phyloP scores from a whole-genome alignment of 192 early-diverging fungal genomes.

The Mortierella claussenii region DNA sequence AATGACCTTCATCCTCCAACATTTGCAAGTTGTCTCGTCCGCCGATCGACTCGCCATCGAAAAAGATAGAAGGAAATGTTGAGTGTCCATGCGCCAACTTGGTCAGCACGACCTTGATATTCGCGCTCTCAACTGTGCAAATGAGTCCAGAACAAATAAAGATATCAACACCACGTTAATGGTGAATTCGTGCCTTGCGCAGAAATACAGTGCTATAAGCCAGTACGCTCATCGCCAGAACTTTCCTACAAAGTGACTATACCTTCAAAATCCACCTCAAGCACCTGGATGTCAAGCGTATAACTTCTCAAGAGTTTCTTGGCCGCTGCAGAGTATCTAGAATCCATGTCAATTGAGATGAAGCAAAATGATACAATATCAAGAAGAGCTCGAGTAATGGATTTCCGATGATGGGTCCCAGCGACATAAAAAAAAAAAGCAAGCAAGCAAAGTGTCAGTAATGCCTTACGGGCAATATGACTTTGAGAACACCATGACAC shows the following conservation, averaged over 20 bases:
- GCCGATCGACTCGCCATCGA: slow-evolving; percentile 39
- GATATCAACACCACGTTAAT: background rate
- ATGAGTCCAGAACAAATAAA: background rate
- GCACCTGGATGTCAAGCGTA: slow-evolving; percentile 27
- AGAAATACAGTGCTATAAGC: too few relatives aligned
- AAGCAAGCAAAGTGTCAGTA: too few relatives aligned
- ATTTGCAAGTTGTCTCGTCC: slow-evolving; percentile 31
- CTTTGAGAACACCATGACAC: slow-evolving; percentile 50
- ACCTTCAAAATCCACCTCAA: slow-evolving; percentile 45
- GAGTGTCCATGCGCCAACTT: slow-evolving; percentile 41
- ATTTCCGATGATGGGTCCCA: too few relatives aligned
- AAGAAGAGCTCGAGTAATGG: too few relatives aligned
- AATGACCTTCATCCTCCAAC: slow-evolving; percentile 17
- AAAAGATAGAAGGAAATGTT: slow-evolving; percentile 47
- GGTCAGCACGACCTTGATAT: slow-evolving; percentile 37
- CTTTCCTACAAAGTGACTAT: too few relatives aligned
- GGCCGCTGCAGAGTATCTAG: slow-evolving; percentile 34
- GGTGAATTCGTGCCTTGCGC: background rate
- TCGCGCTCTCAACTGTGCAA: slow-evolving; percentile 8
- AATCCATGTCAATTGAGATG: too few relatives aligned
- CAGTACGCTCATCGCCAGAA: too few relatives aligned
- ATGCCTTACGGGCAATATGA: slow-evolving; percentile 46
- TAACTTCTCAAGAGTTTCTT: slow-evolving; percentile 35
- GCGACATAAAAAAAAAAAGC: too few relatives aligned
- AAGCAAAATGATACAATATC: too few relatives aligned